These are phyloP conservation scores for Xylaria grammica DNA, from an alignment of 495 filamentous ascomycete species.

Conservation along the genomic window DNA sequence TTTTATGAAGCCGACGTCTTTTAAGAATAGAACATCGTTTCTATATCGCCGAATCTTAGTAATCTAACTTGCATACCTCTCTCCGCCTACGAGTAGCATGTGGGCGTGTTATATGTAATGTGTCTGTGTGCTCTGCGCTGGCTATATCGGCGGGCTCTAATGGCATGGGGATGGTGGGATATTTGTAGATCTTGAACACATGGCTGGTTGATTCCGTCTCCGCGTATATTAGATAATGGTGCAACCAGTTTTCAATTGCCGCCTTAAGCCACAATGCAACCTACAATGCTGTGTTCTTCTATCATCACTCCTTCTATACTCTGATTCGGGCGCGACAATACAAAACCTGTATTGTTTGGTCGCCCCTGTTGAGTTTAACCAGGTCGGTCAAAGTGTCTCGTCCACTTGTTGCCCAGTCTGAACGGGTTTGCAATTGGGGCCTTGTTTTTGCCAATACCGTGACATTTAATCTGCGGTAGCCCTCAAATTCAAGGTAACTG, in stretches of 20 bases:
- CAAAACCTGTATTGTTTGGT: background rate
- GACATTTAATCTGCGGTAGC: too few species aligned
- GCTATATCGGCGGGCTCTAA: background rate
- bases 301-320: background rate
- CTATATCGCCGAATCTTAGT: background rate
- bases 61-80: too few species aligned
- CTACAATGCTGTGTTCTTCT: slow-evolving; percentile 3
- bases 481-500: too few species aligned
- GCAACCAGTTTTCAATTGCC: slow-evolving; percentile 30
- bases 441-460: too few species aligned
- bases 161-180: background rate
- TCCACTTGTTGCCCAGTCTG: too few species aligned
- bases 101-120: background rate
- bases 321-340: background rate
- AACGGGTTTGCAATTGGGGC: too few species aligned
- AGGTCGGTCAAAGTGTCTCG: too few species aligned
- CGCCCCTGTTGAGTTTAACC: too few species aligned
- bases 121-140: background rate
- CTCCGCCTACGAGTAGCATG: too few species aligned
- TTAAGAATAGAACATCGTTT: background rate
- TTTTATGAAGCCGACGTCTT: background rate
- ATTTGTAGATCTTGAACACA: slow-evolving; percentile 21
- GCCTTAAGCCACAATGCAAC: slow-evolving; percentile 36
- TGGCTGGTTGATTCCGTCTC: slow-evolving; percentile 30
- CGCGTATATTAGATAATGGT: slow-evolving; percentile 7